Conservation (phyloP, 2,329 filamentous ascomycete genomes). For the Cladophialophora carrionii region DNA sequence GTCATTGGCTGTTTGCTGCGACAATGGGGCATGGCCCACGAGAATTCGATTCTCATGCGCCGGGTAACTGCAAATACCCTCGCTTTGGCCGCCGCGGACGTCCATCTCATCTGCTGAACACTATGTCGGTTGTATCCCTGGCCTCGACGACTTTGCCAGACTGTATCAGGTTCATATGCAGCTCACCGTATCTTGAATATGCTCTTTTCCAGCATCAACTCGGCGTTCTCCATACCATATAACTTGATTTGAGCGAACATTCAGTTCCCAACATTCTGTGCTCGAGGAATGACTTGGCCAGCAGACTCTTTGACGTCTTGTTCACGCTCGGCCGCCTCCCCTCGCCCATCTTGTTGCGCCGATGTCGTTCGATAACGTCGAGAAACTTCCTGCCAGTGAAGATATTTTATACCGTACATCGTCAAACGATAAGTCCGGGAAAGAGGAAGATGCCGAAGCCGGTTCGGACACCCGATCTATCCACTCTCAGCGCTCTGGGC, state of each 20-base stretch:
- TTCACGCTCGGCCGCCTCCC: not conserved
- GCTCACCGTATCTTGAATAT: constrained; percentile 21
- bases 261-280: constrained; percentile 1
- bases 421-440: constrained; percentile 6
- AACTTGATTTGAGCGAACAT: not conserved
- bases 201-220: constrained; percentile 1
- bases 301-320: constrained; percentile 13
- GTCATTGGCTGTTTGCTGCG: constrained; percentile 20
- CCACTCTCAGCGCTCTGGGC: constrained; percentile 17
- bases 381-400: constrained; percentile 21
- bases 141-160: not conserved
- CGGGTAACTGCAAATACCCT: constrained; percentile 16
- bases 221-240: constrained; percentile 8
- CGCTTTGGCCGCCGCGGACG: constrained; percentile 14
- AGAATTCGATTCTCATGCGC: constrained; percentile 8
- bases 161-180: constrained; percentile 12
- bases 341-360: not conserved
- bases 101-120: constrained; percentile 6
- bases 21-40: not conserved
- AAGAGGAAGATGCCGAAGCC: constrained; percentile 17
- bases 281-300: constrained; percentile 26
- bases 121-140: constrained; percentile 12
- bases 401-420: constrained; percentile 14
- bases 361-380: constrained; percentile 22
- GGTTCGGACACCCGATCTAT: constrained; percentile 21